A percentile compares a stretch with the other conserved stretches of the same genome.
phyloP scores from a whole-genome alignment of 257 asterid genomes.

The Catharanthus roseus region DNA sequence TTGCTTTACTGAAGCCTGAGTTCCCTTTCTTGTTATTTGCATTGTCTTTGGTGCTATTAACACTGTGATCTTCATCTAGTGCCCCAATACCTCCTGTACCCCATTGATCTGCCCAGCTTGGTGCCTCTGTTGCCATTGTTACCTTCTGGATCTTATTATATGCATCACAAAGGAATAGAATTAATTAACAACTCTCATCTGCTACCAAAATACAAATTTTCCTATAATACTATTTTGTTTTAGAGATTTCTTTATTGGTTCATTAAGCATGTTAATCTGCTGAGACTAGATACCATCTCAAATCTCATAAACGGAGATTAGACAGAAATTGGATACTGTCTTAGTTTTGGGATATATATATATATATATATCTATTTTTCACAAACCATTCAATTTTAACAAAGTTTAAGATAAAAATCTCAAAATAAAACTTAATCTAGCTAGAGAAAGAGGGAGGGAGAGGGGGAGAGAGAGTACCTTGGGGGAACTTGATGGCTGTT shows the following conservation, averaged over 20 bases:
- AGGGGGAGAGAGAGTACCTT: slow-evolving; percentile 6
- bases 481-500: slow-evolving; percentile 1
- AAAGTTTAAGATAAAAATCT: no score
- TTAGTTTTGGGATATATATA: no score
- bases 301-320: no score
- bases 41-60: slow-evolving; percentile 31
- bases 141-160: slow-evolving; percentile 8
- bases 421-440: no score
- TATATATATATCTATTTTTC: no score
- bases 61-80: slow-evolving; percentile 37
- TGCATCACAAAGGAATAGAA: background rate
- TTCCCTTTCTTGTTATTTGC: slow-evolving; percentile 34
- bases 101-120: slow-evolving; percentile 99
- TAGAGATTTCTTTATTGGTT: background rate
- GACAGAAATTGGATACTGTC: no score
- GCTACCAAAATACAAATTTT: background rate
- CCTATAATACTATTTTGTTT: background rate
- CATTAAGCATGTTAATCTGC: no score
- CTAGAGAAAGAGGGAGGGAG: no score
- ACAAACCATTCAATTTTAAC: no score
- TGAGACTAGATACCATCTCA: no score
- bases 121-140: slow-evolving; percentile 65
- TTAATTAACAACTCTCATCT: background rate
- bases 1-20: slow-evolving; percentile 58
- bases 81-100: slow-evolving; percentile 88